Evolutionary conservation across 495 filamentous ascomycete species (phyloP), one percentile per base, ranked within the genome.

Genomic region (Gamarada debralockiae): DNA sequence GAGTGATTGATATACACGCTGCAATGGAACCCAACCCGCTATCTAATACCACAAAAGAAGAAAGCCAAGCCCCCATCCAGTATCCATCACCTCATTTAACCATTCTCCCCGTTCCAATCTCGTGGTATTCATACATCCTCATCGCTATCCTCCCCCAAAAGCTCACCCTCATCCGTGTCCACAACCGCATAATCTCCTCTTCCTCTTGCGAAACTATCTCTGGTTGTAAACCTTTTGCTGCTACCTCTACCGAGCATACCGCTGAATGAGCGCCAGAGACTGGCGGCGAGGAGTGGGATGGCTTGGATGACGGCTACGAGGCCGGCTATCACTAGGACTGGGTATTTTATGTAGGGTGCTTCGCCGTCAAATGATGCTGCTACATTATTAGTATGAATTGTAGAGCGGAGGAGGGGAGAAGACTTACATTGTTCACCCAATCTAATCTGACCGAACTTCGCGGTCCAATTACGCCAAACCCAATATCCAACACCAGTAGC

Each of bases 111-210:
- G n/a, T n/a, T n/a, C n/a, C n/a, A n/a, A n/a, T n/a, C n/a, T n/a
- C n/a, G n/a, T n/a, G n/a, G 31, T 21, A 13, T 3, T 53, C 37
- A 59, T 36, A 83, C 79, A 54, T 96, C 92, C 63, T 97, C 93
- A 42, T 95, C 93, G 53, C 93, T 95, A 45, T 95, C 93, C 53
- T 90, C 88, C 0, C 92, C 92, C 21, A 97, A 73, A 62, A 97
- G 69, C 70, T 96, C 90, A 51, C 92, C 92, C 69, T 96, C 93
- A 66, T 98, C 93, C 53, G 89, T 84, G 64, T 91, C 90, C 38
- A 95, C 89, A 65, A 86, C 76, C 13, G 82, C 80, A 67, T 97
- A 98, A 64, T 96, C 89, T 6, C 88, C 83, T 45, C 87, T 76
- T 8, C 87, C 86, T 47, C 90, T 83, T 20, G 88, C 85, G 69